Percentiles rank a stretch among this genome's conserved stretches.
phyloP scores from a whole-genome alignment of 2,329 filamentous ascomycete species.

The Penicillium glabrum region DNA sequence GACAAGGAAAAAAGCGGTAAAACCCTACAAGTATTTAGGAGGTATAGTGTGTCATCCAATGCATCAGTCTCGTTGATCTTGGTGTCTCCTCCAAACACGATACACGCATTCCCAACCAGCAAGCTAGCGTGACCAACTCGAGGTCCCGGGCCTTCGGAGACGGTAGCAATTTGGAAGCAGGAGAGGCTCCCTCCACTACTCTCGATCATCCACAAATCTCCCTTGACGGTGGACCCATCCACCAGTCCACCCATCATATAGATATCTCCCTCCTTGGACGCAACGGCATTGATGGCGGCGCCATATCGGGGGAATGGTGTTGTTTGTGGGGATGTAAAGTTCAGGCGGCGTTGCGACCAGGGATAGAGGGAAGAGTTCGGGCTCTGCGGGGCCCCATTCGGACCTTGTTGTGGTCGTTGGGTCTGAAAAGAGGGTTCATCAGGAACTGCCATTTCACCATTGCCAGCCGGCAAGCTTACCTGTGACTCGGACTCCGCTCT shows the following conservation, averaged over 20 bases:
- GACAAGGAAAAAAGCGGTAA: slow-evolving; percentile 6
- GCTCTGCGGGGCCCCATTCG: slow-evolving; percentile 55
- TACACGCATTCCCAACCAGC: slow-evolving; percentile 96
- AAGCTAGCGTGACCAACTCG: slow-evolving; percentile 92
- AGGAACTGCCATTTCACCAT: not conserved
- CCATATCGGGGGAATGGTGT: slow-evolving; percentile 96
- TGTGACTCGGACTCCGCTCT: slow-evolving; percentile 56
- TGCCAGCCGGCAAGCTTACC: slow-evolving; percentile 37
- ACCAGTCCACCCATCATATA: slow-evolving; percentile 98
- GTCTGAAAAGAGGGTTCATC: slow-evolving; percentile 14
- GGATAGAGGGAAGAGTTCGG: slow-evolving; percentile 84
- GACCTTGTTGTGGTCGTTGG: slow-evolving; percentile 49
- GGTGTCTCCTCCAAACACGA: slow-evolving; percentile 97
- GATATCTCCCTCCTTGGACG: slow-evolving; percentile 94
- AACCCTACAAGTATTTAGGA: slow-evolving; percentile 91
- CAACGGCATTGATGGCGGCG: slow-evolving; percentile 86
- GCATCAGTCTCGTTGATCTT: slow-evolving; percentile 92
- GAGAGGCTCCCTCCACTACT: slow-evolving; percentile 77
- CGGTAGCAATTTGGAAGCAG: slow-evolving; percentile 88
- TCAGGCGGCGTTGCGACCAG: slow-evolving; percentile 88
- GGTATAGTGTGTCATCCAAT: slow-evolving; percentile 91
- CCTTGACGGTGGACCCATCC: slow-evolving; percentile 92
- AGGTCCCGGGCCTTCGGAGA: slow-evolving; percentile 89
- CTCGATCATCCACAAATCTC: slow-evolving; percentile 97
- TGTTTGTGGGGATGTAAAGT: slow-evolving; percentile 76